Evolutionary conservation across 2,329 filamentous ascomycete species (phyloP), one percentile per base, ranked within the genome.

Genomic region (Pseudopithomyces maydicus): DNA sequence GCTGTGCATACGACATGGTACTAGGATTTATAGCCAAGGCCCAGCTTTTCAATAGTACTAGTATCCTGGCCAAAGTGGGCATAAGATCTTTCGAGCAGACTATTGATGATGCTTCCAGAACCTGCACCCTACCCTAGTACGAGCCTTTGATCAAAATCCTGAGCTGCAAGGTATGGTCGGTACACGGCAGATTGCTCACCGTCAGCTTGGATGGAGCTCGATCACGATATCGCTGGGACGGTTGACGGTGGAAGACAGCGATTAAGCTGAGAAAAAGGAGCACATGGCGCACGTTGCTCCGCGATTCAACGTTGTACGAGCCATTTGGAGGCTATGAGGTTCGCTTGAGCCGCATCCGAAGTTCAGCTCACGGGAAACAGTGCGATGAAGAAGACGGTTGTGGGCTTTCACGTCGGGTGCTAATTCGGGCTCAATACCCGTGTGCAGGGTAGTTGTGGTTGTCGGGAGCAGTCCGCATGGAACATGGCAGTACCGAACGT

Each of bases 201-300:
- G 20, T 29, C 46, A 29, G 19, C 15, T 22, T 49, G 14, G 12
- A 35, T 48, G 19, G 12, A 33, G 45, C 32, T 19, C 17, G 32
- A 47, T 39, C 26, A 58, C 59, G 55, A 52, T 58, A 57, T 61
- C 55, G 54, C 54, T 48, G 35, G 50, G 44, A 6, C 56, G 46
- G 54, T 52, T 20, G 29, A 54, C 36, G 52, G 36, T 29, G n/a
- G 19, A 38, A 19, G 44, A 46, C 23, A 49, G 12, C 47, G 38
- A 17, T 54, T 52, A 46, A 52, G 46, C 59, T 52, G 49, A 35
- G 20, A 33, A 29, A n/a, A 44, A 20, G 32, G 53, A 52, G 54
- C 52, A 51, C 44, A 49, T 23, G 48, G 48, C 41, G 45, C 51
- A 51, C 42, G 32, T 14, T 41, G 15, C 29, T 54, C 26, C 17